A percentile compares a stretch with the other conserved stretches of the same genome.
phyloP scores from a whole-genome alignment of 768 basidiomycete species.

The Boletus coccyginus region DNA sequence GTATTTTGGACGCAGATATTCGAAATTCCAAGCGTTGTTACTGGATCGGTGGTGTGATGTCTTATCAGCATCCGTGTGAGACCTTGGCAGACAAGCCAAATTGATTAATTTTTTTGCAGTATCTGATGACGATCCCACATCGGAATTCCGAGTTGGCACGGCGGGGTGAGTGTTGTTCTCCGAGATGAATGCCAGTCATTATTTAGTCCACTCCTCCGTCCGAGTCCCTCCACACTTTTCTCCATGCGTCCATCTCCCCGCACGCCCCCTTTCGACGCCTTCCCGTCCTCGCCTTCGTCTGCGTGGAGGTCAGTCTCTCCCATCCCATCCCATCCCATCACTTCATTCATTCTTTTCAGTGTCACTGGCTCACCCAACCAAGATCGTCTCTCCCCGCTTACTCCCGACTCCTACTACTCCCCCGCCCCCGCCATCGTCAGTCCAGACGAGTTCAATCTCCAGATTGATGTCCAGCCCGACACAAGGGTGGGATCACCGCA shows the following conservation, averaged over 20 bases:
- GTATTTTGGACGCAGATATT: background rate
- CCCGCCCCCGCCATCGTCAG: conserved; percentile 8
- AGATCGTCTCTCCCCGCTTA: conserved; percentile 13
- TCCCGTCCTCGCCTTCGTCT: conserved; percentile 23
- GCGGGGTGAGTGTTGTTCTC: conserved; percentile 10
- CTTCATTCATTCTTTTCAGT: background rate
- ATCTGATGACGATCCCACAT: background rate
- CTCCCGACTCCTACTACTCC: conserved; percentile 18
- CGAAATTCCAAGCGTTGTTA: background rate
- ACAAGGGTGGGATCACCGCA: background rate
- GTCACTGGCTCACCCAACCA: conserved; percentile 5
- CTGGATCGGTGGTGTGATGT: background rate
- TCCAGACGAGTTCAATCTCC: conserved; percentile 13
- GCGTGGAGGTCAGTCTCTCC: conserved; percentile 23
- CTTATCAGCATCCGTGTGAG: background rate
- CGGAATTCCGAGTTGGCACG: background rate
- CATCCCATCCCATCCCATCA: background rate
- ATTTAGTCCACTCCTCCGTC: conserved; percentile 1
- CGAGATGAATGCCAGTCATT: conserved; percentile 8
- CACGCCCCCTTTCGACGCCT: background rate
- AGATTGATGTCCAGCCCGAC: conserved; percentile 11
- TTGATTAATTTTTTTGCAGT: background rate
- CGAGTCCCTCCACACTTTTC: background rate
- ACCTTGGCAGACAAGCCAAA: too few species aligned
- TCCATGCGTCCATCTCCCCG: conserved; percentile 4